A percentile compares a stretch with the other conserved stretches of the same genome.
Conservation (phyloP, 2,329 filamentous ascomycete species). For the Ceratocystis harringtonii region DNA sequence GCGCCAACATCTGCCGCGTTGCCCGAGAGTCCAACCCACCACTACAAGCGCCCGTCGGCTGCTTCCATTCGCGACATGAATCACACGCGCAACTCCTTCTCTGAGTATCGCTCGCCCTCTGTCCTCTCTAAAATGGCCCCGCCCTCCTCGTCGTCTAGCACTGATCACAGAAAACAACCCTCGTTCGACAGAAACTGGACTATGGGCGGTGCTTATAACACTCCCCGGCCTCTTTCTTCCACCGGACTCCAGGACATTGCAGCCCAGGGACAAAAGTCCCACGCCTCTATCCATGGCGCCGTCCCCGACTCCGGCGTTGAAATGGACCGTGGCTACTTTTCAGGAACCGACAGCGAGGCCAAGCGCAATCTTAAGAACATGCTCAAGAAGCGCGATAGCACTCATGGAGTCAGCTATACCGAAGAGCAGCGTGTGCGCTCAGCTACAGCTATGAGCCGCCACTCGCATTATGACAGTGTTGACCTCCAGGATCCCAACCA, state of each 20-base stretch:
- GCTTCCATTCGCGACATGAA: conserved; percentile 70
- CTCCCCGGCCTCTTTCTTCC: conserved; percentile 35
- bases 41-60: conserved; percentile 51
- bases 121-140: conserved; percentile 56
- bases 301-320: conserved; percentile 41
- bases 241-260: conserved; percentile 33
- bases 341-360: conserved; percentile 67
- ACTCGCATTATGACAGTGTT: conserved; percentile 64
- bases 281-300: conserved; percentile 20
- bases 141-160: conserved; percentile 22
- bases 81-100: conserved; percentile 44
- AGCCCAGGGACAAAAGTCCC: conserved; percentile 19
- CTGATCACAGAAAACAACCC: conserved; percentile 45
- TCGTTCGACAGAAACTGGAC: conserved; percentile 60
- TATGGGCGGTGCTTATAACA: conserved; percentile 35
- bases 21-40: conserved; percentile 33
- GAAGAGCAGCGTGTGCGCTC: conserved; percentile 58
- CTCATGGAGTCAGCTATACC: conserved; percentile 41
- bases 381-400: conserved; percentile 57
- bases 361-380: conserved; percentile 51
- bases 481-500: conserved; percentile 48
- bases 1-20: conserved; percentile 19
- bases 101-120: conserved; percentile 47
- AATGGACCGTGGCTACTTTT: conserved; percentile 83
- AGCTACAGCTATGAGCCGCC: conserved; percentile 50